phyloP scores from a whole-genome alignment of 2,329 filamentous ascomycete genomes.

The Penicillium sp. region DNA sequence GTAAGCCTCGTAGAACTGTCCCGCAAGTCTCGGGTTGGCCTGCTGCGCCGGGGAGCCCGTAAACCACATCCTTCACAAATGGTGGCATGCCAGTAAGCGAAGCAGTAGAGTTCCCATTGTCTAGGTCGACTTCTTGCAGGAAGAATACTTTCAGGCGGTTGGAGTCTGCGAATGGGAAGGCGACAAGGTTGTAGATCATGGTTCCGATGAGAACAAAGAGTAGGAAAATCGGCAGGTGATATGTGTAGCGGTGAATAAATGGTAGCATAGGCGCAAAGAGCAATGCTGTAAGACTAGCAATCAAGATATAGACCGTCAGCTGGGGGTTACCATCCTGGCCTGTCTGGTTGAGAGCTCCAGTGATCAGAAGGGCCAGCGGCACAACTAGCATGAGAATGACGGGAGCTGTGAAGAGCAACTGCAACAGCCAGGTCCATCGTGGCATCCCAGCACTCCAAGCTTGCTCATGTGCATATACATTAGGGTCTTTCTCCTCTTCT shows the following conservation, averaged over 20 bases:
- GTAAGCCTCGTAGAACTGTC: slow-evolving; percentile 9
- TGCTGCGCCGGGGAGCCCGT: slow-evolving; percentile 67
- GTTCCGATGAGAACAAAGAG: slow-evolving; percentile 71
- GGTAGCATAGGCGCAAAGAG: slow-evolving; percentile 75
- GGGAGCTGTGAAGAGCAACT: slow-evolving; percentile 77
- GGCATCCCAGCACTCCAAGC: slow-evolving; percentile 78
- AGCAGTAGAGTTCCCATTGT: slow-evolving; percentile 67
- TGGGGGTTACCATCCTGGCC: slow-evolving; percentile 76
- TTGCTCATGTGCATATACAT: slow-evolving; percentile 71
- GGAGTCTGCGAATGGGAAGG: slow-evolving; percentile 81
- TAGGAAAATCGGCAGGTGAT: slow-evolving; percentile 76
- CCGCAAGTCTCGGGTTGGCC: slow-evolving; percentile 61
- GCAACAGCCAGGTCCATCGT: slow-evolving; percentile 81
- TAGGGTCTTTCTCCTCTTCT: slow-evolving; percentile 30
- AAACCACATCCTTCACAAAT: slow-evolving; percentile 66
- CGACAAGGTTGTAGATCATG: slow-evolving; percentile 78
- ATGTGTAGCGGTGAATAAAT: slow-evolving; percentile 81
- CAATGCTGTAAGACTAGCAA: slow-evolving; percentile 67
- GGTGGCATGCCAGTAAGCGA: slow-evolving; percentile 66
- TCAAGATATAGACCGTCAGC: slow-evolving; percentile 68
- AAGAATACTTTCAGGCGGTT: slow-evolving; percentile 87
- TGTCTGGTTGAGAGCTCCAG: slow-evolving; percentile 73
- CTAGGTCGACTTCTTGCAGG: slow-evolving; percentile 75
- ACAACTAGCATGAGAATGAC: slow-evolving; percentile 74
- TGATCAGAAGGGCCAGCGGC: slow-evolving; percentile 72